Conservation (phyloP, 371 early-diverging fungal genomes). For the Mucor velutinosus region DNA sequence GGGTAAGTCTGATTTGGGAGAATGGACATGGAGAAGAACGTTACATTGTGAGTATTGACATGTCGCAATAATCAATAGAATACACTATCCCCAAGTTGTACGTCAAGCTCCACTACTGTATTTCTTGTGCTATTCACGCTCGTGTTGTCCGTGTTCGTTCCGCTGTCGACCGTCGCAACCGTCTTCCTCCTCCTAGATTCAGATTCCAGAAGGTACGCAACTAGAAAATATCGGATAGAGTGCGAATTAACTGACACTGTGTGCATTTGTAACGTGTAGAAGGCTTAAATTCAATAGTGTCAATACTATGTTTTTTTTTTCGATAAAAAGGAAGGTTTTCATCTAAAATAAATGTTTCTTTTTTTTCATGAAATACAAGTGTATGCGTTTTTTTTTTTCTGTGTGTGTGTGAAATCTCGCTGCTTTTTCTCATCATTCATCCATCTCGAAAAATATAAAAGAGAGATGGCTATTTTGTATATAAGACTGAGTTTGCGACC, state of each 20-base stretch:
- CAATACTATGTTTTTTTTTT: conserved; percentile 1
- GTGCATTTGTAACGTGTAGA: background rate
- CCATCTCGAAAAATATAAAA: background rate
- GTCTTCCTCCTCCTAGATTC: conserved; percentile 92
- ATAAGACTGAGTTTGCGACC: background rate
- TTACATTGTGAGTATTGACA: background rate
- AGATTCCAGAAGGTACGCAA: conserved; percentile 63
- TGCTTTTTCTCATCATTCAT: background rate
- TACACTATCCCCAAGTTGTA: conserved; percentile 98
- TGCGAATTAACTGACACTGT: background rate
- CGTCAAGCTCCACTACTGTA: conserved; percentile 97
- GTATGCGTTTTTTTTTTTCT: background rate
- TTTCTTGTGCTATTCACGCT: conserved; percentile 98
- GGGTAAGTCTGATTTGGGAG: conserved; percentile 46
- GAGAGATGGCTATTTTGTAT: background rate
- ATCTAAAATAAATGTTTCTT: background rate
- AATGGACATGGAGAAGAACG: background rate
- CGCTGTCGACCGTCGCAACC: conserved; percentile 86
- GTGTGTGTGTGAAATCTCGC: background rate
- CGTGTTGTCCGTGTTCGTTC: conserved; percentile 98
- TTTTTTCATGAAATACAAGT: background rate
- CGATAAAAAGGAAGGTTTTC: conserved; percentile 4
- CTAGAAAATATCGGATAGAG: background rate
- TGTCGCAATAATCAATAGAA: conserved; percentile 40
- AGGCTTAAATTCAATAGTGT: conserved; percentile 10